phyloP scores from a whole-genome alignment of 345 rosid species.

The Pistacia atlantica region DNA sequence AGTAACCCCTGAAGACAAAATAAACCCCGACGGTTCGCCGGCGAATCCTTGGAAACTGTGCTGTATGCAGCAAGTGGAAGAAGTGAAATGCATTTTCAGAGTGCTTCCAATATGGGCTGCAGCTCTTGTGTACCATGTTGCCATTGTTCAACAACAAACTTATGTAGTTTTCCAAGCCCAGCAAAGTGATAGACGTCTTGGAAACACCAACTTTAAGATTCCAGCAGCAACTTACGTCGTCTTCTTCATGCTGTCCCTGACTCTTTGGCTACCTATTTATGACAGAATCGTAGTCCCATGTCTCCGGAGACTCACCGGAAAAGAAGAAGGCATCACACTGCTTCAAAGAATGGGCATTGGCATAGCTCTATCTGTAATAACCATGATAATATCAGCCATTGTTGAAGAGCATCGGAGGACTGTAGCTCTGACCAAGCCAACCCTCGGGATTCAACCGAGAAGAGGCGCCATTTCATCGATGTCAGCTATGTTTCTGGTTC shows the following conservation, averaged over 20 bases:
- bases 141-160: constrained; percentile 45
- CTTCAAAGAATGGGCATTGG: constrained; percentile 55
- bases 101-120: constrained; percentile 52
- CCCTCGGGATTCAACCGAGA: constrained; percentile 42
- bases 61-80: constrained; percentile 61
- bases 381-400: constrained; percentile 40
- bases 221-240: constrained; percentile 52
- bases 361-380: constrained; percentile 23
- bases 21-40: constrained; percentile 50
- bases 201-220: constrained; percentile 34
- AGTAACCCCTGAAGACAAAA: constrained; percentile 28
- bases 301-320: constrained; percentile 38
- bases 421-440: constrained; percentile 43
- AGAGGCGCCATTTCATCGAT: constrained; percentile 52
- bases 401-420: constrained; percentile 42
- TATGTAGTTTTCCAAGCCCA: constrained; percentile 53
- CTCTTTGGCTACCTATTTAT: constrained; percentile 44
- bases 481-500: constrained; percentile 47
- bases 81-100: constrained; percentile 49
- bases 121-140: constrained; percentile 28
- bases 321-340: constrained; percentile 48
- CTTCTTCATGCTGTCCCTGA: constrained; percentile 46
- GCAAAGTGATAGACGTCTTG: constrained; percentile 42
- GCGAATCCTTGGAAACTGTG: constrained; percentile 53
- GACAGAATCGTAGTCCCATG: constrained; percentile 42